Evolutionary conservation across 2,329 filamentous ascomycete species (phyloP).

Genomic region (Aureobasidium sp.): DNA sequence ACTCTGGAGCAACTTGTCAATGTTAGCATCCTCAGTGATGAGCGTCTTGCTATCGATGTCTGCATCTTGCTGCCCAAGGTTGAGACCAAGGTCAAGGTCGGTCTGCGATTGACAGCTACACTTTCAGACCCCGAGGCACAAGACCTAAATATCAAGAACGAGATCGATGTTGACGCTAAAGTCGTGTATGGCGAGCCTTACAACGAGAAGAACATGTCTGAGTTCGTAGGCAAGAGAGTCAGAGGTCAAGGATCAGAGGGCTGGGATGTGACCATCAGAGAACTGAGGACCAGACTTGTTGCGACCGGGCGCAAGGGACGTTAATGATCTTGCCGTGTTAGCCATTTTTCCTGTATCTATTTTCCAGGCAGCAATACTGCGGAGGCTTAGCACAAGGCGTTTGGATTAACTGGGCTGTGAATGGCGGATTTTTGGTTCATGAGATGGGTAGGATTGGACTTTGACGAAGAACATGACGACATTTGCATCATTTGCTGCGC

Average conservation of each 20-base stretch:
- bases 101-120: constrained; percentile 46
- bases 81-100: constrained; percentile 61
- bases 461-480: constrained; percentile 1
- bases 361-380: background rate
- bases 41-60: constrained; percentile 54
- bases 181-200: constrained; percentile 74
- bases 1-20: constrained; percentile 58
- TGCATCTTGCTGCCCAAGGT: constrained; percentile 57
- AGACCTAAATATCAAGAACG: constrained; percentile 46
- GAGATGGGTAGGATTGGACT: background rate
- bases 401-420: background rate
- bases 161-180: constrained; percentile 39
- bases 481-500: background rate
- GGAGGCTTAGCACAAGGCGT: constrained; percentile 2
- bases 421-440: background rate
- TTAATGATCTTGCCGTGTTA: background rate
- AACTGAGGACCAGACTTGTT: constrained; percentile 37
- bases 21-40: constrained; percentile 57
- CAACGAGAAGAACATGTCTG: constrained; percentile 66
- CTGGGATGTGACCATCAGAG: constrained; percentile 39
- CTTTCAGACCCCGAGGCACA: constrained; percentile 44
- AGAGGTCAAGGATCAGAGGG: constrained; percentile 25
- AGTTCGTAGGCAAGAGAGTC: constrained; percentile 56
- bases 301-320: constrained; percentile 38
- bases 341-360: background rate